Percentiles rank a stretch among this genome's conserved stretches.
These are phyloP conservation scores for Arthroderma uncinatum DNA, from an alignment of 2,329 filamentous ascomycete genomes.

Conservation along the genomic window DNA sequence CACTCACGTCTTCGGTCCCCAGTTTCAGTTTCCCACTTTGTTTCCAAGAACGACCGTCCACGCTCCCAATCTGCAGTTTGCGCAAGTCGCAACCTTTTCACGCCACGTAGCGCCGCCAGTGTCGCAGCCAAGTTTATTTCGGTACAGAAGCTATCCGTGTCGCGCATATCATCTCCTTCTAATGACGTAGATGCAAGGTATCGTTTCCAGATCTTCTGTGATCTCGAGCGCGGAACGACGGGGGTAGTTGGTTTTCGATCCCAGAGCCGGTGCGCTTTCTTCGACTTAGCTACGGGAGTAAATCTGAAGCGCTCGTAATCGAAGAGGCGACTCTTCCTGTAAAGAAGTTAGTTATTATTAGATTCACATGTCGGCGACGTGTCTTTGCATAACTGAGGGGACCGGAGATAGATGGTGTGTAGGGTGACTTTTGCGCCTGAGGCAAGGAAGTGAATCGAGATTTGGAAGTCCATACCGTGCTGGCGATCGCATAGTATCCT, in stretches of 20 bases:
- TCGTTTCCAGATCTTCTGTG: conserved; percentile 39
- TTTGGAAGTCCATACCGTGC: neutral
- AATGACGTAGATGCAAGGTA: conserved; percentile 26
- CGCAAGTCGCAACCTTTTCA: conserved; percentile 28
- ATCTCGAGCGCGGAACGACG: conserved; percentile 28
- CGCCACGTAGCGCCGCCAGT: conserved; percentile 23
- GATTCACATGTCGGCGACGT: neutral
- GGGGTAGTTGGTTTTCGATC: conserved; percentile 36
- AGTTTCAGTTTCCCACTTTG: conserved; percentile 30
- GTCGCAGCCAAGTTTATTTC: conserved; percentile 27
- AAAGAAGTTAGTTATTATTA: neutral
- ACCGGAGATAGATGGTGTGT: neutral
- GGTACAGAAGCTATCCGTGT: conserved; percentile 18
- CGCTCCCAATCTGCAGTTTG: conserved; percentile 11
- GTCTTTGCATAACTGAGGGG: neutral
- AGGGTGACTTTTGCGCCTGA: neutral
- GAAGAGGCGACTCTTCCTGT: neutral
- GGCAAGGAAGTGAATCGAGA: neutral
- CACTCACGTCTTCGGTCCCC: conserved; percentile 23
- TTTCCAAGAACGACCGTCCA: conserved; percentile 31
- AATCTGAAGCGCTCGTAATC: conserved; percentile 26
- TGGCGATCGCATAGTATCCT: neutral
- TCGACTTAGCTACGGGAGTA: conserved; percentile 31
- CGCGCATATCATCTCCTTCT: conserved; percentile 11
- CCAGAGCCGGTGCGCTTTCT: conserved; percentile 31